Evolutionary conservation across 306 rosid species (phyloP).

Genomic region (Quercus aquifolioides): DNA sequence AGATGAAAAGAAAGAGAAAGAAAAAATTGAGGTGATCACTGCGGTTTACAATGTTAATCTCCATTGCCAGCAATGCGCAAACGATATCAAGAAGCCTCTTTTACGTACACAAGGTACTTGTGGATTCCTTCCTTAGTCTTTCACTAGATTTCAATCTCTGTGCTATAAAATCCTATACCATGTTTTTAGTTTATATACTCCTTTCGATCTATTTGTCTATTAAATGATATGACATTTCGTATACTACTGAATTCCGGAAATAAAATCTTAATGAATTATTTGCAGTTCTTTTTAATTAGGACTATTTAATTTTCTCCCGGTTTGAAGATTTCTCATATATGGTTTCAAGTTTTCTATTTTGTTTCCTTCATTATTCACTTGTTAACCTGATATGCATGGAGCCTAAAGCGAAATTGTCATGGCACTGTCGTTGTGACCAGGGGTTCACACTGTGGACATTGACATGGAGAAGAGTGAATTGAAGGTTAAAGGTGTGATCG

Average conservation of each 20-base stretch:
- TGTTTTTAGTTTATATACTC: background rate
- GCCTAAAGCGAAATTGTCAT: background rate
- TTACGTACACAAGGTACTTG: constrained; percentile 43
- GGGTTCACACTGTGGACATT: constrained; percentile 62
- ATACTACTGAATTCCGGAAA: too few relatives aligned
- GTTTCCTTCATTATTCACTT: background rate
- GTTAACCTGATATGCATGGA: too few relatives aligned
- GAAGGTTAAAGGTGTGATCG: constrained; percentile 62
- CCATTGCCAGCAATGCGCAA: constrained; percentile 77
- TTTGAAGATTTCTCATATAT: too few relatives aligned
- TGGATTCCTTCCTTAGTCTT: background rate
- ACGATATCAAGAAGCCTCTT: constrained; percentile 71
- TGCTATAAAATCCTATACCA: background rate
- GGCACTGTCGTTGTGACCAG: constrained; percentile 26
- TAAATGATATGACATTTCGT: too few relatives aligned
- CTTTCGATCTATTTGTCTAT: too few relatives aligned
- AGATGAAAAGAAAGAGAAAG: constrained; percentile 28
- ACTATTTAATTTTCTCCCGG: background rate
- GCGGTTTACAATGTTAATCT: constrained; percentile 73
- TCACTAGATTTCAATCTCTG: background rate
- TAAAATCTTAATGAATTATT: too few relatives aligned
- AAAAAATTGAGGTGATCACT: constrained; percentile 33
- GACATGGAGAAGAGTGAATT: constrained; percentile 65
- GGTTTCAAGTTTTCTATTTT: too few relatives aligned
- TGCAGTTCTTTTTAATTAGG: background rate